A percentile compares a stretch with the other conserved stretches of the same genome.
These are phyloP conservation scores for Colletotrichum tofieldiae DNA, from an alignment of 2,329 filamentous ascomycete genomes.

Conservation along the genomic window DNA sequence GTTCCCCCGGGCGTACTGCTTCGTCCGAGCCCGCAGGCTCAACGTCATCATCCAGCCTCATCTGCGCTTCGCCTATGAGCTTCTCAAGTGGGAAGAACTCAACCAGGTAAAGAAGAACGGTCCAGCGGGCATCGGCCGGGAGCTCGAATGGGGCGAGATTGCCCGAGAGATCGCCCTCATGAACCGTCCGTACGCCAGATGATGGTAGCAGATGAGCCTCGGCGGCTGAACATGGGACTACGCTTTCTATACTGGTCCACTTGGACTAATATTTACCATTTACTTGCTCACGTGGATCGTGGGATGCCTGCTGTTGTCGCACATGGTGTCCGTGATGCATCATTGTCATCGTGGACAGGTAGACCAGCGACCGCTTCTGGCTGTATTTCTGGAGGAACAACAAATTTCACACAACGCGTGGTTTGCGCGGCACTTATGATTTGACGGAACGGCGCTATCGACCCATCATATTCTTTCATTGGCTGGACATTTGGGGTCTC, in stretches of 20 bases:
- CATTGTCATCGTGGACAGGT: neutral
- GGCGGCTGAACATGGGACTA: neutral
- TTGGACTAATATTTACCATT: neutral
- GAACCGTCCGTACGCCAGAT: conserved; percentile 93
- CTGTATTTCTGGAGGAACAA: neutral
- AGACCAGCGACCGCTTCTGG: neutral
- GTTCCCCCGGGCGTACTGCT: conserved; percentile 95
- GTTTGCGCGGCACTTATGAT: conserved; percentile 1
- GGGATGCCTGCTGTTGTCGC: neutral
- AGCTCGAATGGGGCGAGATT: conserved; percentile 93
- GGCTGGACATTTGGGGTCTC: neutral
- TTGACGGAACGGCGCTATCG: conserved; percentile 20
- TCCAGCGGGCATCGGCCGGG: conserved; percentile 71
- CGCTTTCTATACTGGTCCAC: neutral
- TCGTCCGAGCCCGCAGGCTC: conserved; percentile 89
- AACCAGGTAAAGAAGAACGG: conserved; percentile 67
- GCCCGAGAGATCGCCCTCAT: conserved; percentile 92
- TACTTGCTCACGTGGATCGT: conserved; percentile 16
- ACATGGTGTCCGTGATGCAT: conserved; percentile 1
- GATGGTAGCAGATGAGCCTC: conserved; percentile 38
- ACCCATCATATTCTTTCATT: neutral
- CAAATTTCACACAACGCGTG: neutral
- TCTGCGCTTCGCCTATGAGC: conserved; percentile 93
- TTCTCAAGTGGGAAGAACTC: conserved; percentile 94
- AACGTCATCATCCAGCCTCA: conserved; percentile 99